Conservation (phyloP, 2,329 filamentous ascomycete genomes). For the Aspergillus sp. region DNA sequence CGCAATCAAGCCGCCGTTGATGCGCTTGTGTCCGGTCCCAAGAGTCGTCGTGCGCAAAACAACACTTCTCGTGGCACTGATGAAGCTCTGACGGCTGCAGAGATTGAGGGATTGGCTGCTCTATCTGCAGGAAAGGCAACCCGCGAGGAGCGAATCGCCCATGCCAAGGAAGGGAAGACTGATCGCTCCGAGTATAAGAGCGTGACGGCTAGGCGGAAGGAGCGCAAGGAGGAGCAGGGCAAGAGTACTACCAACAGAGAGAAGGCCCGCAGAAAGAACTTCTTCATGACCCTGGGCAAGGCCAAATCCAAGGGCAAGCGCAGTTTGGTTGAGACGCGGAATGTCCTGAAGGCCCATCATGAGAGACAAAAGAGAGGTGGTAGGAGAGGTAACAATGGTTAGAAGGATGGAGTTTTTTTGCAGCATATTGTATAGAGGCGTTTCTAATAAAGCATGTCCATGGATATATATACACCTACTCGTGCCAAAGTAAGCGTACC, state of each 20-base stretch:
- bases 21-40: conserved; percentile 53
- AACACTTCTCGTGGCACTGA: conserved; percentile 68
- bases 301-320: conserved; percentile 94
- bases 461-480: neutral
- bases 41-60: conserved; percentile 47
- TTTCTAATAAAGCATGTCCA: neutral
- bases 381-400: conserved; percentile 66
- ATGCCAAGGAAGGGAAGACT: conserved; percentile 79
- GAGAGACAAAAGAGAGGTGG: conserved; percentile 82
- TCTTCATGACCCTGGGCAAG: conserved; percentile 96
- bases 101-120: conserved; percentile 83
- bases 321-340: conserved; percentile 81
- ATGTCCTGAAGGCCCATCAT: conserved; percentile 76
- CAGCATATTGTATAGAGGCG: neutral
- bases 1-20: conserved; percentile 71
- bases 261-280: conserved; percentile 97
- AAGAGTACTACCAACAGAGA: conserved; percentile 98
- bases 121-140: conserved; percentile 73
- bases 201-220: conserved; percentile 77
- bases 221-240: conserved; percentile 82
- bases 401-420: neutral
- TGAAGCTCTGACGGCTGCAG: conserved; percentile 83
- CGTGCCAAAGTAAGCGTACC: no score
- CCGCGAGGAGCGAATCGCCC: conserved; percentile 83
- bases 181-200: conserved; percentile 78